Evolutionary conservation across 805 yeast genomes (phyloP).

Genomic region (Groenewaldozyma salmanticensis): DNA sequence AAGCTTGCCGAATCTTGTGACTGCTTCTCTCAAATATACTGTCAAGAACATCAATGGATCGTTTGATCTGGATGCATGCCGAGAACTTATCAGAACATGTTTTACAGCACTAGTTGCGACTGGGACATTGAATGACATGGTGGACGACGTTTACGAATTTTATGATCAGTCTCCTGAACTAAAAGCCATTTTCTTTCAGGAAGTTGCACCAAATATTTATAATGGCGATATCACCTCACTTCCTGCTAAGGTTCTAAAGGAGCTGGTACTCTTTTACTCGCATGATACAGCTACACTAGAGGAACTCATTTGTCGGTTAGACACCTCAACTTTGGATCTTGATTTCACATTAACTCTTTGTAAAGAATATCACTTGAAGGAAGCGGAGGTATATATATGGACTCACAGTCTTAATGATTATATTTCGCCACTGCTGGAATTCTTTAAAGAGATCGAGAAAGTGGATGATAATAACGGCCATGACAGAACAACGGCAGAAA

Average conservation of each 20-base stretch:
- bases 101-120: slow-evolving; percentile 35
- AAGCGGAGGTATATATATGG: slow-evolving; percentile 64
- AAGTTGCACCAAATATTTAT: slow-evolving; percentile 43
- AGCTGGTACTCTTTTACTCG: slow-evolving; percentile 45
- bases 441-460: slow-evolving; percentile 29
- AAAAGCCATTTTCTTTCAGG: slow-evolving; percentile 37
- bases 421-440: slow-evolving; percentile 57
- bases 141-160: slow-evolving; percentile 36
- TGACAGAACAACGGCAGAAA: slow-evolving; percentile 19
- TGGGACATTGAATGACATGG: slow-evolving; percentile 24
- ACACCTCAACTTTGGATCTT: slow-evolving; percentile 60
- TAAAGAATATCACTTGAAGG: slow-evolving; percentile 43
- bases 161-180: slow-evolving; percentile 28
- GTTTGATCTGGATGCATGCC: slow-evolving; percentile 19
- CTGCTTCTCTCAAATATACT: slow-evolving; percentile 40
- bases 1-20: slow-evolving; percentile 48
- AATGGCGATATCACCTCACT: slow-evolving; percentile 37
- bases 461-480: slow-evolving; percentile 16
- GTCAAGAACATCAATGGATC: slow-evolving; percentile 26
- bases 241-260: slow-evolving; percentile 56
- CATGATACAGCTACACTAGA: slow-evolving; percentile 44
- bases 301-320: slow-evolving; percentile 58
- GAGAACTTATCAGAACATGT: slow-evolving; percentile 28
- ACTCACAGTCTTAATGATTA: slow-evolving; percentile 61
- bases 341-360: slow-evolving; percentile 66